Base-by-base conservation (phyloP, 2,329 filamentous ascomycete genomes). In the Aspergillus ochraceoroseus region DNA sequence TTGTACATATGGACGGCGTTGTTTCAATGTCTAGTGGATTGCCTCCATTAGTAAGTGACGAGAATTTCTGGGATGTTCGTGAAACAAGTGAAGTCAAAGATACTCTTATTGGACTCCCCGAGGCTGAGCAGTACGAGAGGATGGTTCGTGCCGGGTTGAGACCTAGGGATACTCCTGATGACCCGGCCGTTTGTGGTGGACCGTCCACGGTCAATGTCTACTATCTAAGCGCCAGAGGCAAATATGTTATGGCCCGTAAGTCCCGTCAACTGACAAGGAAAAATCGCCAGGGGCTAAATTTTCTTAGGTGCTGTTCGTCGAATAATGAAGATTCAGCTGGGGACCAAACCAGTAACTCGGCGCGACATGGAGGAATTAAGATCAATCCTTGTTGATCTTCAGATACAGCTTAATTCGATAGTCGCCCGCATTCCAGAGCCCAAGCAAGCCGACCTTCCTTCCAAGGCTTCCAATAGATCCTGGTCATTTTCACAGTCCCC, bases 1-100 rank as follows among this genome's bases (percentile, higher is more conserved):
- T 72, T 23, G 64, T 71, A 17, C 66, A 72, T 30, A 69, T 70
- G 57, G 68, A 71, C 46, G 58, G 68, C n/a, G 62, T 71, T 7
- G 65, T 73, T n/a, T 66, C 70, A 2, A 70, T 72, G 58, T 70
- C 70, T 3, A 70, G 68, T 33, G 70, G 70, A 2, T 55, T 73
- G 8, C 70, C 70, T 5, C 70, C 70, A 6, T 52, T 71, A 15
- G 65, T 73, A 9, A 64, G 63, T 23, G 68, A 70, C 25, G 69
- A 73, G 38, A 65, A 65, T 33, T 71, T 68, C 26, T 72, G 67
- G 62, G 70, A 74, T 49, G 70, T 72, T 1, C 58, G 64, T 6
- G 62, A 68, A 39, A 64, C 66, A 3, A 71, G 65, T 31, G 70
- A 72, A 51, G 57, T 73, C 4, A 70, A 71, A 44, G 70, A 73